phyloP scores from a whole-genome alignment of 2,329 filamentous ascomycete genomes.

The Cladophialophora bantiana region DNA sequence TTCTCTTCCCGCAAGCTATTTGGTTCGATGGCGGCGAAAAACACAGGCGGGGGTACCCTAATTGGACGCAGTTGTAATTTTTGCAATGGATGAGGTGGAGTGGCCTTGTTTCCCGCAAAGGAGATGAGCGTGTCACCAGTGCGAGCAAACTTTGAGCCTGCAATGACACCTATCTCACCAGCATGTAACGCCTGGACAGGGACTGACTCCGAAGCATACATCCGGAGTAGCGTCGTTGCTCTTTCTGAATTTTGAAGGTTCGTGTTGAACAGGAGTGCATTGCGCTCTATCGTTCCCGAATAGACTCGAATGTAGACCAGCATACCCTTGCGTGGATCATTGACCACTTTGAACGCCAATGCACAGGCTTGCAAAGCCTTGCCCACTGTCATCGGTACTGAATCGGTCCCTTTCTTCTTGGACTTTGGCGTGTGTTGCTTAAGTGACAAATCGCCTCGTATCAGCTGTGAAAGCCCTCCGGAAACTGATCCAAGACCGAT shows the following conservation, averaged over 20 bases:
- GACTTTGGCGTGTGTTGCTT: conserved; percentile 46
- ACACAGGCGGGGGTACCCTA: conserved; percentile 88
- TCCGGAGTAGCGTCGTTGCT: conserved; percentile 81
- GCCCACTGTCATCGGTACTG: conserved; percentile 48
- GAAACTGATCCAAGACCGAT: conserved; percentile 69
- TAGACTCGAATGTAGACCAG: conserved; percentile 94
- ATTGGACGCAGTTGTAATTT: conserved; percentile 85
- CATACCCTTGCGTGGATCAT: conserved; percentile 83
- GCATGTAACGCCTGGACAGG: conserved; percentile 80
- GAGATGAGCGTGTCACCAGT: conserved; percentile 92
- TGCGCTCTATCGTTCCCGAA: conserved; percentile 77
- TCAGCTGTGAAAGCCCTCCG: conserved; percentile 60
- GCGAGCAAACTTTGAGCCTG: conserved; percentile 86
- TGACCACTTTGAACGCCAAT: conserved; percentile 89
- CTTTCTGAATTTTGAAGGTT: conserved; percentile 80
- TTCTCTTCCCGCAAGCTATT: conserved; percentile 80
- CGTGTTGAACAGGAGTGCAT: conserved; percentile 83
- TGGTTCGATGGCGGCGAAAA: conserved; percentile 92
- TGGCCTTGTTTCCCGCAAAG: conserved; percentile 68
- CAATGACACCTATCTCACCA: conserved; percentile 93
- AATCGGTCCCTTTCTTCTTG: conserved; percentile 50
- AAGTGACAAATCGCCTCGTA: conserved; percentile 55
- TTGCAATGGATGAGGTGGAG: conserved; percentile 72
- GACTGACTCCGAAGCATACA: conserved; percentile 86
- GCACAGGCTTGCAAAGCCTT: conserved; percentile 73